Conservation (phyloP, 495 filamentous ascomycete species). For the Xylaria cubensis region DNA sequence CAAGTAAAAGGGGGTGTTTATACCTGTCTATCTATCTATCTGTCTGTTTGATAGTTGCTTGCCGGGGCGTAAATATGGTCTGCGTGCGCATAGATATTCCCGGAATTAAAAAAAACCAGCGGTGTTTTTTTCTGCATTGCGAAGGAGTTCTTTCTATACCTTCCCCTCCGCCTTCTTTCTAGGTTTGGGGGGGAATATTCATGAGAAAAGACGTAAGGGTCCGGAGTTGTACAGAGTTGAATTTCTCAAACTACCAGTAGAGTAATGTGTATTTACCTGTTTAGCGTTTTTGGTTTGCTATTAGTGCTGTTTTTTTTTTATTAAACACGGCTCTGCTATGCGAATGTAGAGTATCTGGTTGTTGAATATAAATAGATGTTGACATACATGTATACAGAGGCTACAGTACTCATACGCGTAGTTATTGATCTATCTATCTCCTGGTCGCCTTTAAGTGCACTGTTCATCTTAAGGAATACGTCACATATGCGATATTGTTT, state of each 20-base stretch:
- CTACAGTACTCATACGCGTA: neutral
- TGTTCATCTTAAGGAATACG: neutral
- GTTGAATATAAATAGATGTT: conserved; percentile 9
- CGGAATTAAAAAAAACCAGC: neutral
- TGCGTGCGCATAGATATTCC: neutral
- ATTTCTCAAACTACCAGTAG: neutral
- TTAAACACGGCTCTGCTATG: neutral
- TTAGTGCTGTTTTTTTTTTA: neutral
- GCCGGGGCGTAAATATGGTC: neutral
- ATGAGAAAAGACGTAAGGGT: neutral
- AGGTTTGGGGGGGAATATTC: neutral
- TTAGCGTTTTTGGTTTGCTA: neutral
- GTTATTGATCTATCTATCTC: neutral
- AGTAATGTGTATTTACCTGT: neutral
- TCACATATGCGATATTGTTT: neutral
- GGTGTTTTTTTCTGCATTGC: conserved; percentile 12
- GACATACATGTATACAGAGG: neutral
- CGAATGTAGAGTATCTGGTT: neutral
- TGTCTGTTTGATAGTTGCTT: neutral
- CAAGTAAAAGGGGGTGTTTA: conserved; percentile 8
- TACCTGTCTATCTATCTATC: neutral
- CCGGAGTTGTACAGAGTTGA: neutral
- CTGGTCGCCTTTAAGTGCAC: neutral
- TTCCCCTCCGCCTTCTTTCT: neutral
- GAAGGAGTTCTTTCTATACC: conserved; percentile 1